Conservation (phyloP, 768 basidiomycete genomes). For the Astraeus odoratus region DNA sequence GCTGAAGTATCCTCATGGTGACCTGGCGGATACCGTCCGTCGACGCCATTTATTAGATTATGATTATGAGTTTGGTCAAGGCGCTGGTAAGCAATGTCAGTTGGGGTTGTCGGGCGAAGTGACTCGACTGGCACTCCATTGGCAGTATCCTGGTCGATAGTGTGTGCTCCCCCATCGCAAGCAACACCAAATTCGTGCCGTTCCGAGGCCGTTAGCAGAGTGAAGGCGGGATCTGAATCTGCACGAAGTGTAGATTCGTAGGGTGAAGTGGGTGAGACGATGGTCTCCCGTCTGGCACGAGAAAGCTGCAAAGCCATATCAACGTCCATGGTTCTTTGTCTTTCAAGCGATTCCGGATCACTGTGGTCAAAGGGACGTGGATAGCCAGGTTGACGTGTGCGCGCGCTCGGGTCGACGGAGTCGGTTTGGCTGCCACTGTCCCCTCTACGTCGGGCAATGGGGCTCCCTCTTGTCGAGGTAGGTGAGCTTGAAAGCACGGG, state of each 20-base stretch:
- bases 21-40: conserved; percentile 15
- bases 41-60: conserved; percentile 31
- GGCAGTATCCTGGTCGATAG: conserved; percentile 7
- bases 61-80: conserved; percentile 44
- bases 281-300: conserved; percentile 59
- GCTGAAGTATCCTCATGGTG: conserved; percentile 22
- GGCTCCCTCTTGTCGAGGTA: conserved; percentile 32
- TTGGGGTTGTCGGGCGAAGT: conserved; percentile 10
- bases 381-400: conserved; percentile 51
- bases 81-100: conserved; percentile 30
- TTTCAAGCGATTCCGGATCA: conserved; percentile 72
- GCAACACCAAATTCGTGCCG: conserved; percentile 41
- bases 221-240: conserved; percentile 29
- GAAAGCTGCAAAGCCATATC: conserved; percentile 85
- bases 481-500: conserved; percentile 35
- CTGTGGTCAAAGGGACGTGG: conserved; percentile 57
- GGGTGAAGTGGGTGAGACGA: conserved; percentile 33
- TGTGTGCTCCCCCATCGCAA: conserved; percentile 23
- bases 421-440: conserved; percentile 34
- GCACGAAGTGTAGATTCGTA: conserved; percentile 24
- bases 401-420: conserved; percentile 33
- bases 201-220: conserved; percentile 41
- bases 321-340: conserved; percentile 90
- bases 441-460: conserved; percentile 33
- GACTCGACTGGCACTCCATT: conserved; percentile 4